phyloP scores from a whole-genome alignment of 2,329 filamentous ascomycete species.

The Colletotrichum sublineola region DNA sequence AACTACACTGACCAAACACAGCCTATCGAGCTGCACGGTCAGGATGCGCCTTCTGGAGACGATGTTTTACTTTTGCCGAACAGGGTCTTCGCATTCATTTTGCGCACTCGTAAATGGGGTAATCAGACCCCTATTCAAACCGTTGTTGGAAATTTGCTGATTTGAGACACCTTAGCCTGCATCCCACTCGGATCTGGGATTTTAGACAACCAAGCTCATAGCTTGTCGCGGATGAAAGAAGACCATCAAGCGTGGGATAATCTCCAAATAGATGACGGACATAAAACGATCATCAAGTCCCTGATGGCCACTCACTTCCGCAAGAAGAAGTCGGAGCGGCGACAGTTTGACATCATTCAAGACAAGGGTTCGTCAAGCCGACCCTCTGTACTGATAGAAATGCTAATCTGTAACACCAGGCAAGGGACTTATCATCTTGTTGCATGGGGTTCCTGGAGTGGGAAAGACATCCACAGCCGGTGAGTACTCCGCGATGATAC shows the following conservation, averaged over 20 bases:
- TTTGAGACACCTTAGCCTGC: neutral
- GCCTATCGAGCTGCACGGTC: neutral
- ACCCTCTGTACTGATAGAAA: neutral
- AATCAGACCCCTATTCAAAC: neutral
- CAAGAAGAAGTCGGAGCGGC: constrained; percentile 54
- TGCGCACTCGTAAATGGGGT: neutral
- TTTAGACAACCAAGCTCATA: neutral
- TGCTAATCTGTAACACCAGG: neutral
- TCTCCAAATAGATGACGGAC: neutral
- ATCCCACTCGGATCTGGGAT: neutral
- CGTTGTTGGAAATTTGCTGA: neutral
- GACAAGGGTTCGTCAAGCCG: constrained; percentile 54
- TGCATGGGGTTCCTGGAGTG: constrained; percentile 63
- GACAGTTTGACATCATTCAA: constrained; percentile 56
- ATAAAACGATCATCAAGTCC: constrained; percentile 21
- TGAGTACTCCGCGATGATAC: neutral
- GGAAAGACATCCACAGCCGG: constrained; percentile 63
- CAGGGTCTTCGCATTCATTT: neutral
- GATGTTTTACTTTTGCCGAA: neutral
- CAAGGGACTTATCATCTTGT: constrained; percentile 57
- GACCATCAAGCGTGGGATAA: neutral
- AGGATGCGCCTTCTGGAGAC: neutral
- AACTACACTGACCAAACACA: neutral
- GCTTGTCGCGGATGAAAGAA: neutral
- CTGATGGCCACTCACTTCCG: constrained; percentile 52